A percentile compares a stretch with the other conserved stretches of the same genome.
Conservation (phyloP, 441 rosid species). For the Bruguiera hainesii region DNA sequence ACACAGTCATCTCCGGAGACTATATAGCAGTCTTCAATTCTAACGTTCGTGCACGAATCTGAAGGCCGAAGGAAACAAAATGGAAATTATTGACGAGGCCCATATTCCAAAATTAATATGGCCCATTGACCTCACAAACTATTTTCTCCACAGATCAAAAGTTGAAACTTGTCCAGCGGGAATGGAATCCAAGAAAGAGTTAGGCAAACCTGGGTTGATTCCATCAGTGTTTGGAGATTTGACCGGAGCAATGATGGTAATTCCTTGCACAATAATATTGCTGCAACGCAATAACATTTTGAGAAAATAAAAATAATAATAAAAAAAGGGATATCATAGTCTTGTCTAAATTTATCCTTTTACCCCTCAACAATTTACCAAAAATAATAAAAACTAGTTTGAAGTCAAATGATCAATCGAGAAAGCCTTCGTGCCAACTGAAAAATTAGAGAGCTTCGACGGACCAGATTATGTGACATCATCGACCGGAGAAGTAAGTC, state of each 20-base stretch:
- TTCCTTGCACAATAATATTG: conserved; percentile 44
- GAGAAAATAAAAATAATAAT: neutral
- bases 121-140: too few relatives aligned
- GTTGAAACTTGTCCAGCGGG: too few relatives aligned
- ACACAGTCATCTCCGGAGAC: conserved; percentile 87
- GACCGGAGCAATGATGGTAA: conserved; percentile 65
- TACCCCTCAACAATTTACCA: too few relatives aligned
- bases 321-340: neutral
- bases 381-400: too few relatives aligned
- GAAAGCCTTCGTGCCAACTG: too few relatives aligned
- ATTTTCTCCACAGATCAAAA: too few relatives aligned
- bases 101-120: too few relatives aligned
- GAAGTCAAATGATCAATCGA: too few relatives aligned
- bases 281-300: conserved; percentile 25
- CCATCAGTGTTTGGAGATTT: conserved; percentile 78
- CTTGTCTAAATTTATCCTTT: neutral
- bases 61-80: conserved; percentile 6
- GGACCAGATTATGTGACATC: too few relatives aligned
- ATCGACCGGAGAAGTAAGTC: too few relatives aligned
- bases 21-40: conserved; percentile 65
- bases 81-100: neutral
- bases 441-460: too few relatives aligned
- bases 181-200: neutral
- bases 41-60: conserved; percentile 75
- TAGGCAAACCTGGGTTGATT: conserved; percentile 64